phyloP scores from a whole-genome alignment of 805 yeast species.

The Candida easanensis region DNA sequence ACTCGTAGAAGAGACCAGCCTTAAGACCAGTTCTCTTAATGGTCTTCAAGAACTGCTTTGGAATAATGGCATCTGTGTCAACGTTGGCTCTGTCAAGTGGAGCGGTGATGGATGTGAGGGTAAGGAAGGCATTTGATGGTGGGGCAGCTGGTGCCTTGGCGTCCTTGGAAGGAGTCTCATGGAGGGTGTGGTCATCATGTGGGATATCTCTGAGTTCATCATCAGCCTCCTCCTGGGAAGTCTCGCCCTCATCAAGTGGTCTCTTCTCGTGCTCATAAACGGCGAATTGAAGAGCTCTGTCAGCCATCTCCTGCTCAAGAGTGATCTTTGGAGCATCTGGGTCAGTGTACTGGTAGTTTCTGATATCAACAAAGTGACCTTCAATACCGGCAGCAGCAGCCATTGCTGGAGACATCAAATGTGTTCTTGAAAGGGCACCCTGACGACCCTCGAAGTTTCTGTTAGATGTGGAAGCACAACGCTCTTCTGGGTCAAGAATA shows the following conservation, averaged over 20 bases:
- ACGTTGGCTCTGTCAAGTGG: conserved; percentile 93
- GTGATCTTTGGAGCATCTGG: conserved; percentile 58
- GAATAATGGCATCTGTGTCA: conserved; percentile 98
- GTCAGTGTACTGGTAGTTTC: conserved; percentile 67
- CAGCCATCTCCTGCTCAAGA: conserved; percentile 45
- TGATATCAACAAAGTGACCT: conserved; percentile 88
- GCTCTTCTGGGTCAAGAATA: conserved; percentile 88
- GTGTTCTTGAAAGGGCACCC: conserved; percentile 95
- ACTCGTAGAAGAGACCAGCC: conserved; percentile 87
- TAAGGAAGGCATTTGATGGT: conserved; percentile 73
- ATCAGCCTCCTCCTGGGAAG: conserved; percentile 43
- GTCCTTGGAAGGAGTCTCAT: conserved; percentile 35
- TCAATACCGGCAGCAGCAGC: conserved; percentile 97
- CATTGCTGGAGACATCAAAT: conserved; percentile 98
- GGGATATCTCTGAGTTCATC: conserved; percentile 68
- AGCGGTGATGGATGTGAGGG: conserved; percentile 84
- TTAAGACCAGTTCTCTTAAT: conserved; percentile 94
- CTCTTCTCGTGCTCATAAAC: conserved; percentile 71
- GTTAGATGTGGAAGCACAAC: conserved; percentile 98
- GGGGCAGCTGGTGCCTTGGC: conserved; percentile 36
- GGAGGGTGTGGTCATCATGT: conserved; percentile 40
- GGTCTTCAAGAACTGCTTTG: conserved; percentile 96
- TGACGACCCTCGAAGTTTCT: conserved; percentile 99
- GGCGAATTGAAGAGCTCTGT: conserved; percentile 62
- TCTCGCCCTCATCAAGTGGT: conserved; percentile 52